Evolutionary conservation across 2,329 filamentous ascomycete species (phyloP).

Genomic region (Scedosporium minutisporum): DNA sequence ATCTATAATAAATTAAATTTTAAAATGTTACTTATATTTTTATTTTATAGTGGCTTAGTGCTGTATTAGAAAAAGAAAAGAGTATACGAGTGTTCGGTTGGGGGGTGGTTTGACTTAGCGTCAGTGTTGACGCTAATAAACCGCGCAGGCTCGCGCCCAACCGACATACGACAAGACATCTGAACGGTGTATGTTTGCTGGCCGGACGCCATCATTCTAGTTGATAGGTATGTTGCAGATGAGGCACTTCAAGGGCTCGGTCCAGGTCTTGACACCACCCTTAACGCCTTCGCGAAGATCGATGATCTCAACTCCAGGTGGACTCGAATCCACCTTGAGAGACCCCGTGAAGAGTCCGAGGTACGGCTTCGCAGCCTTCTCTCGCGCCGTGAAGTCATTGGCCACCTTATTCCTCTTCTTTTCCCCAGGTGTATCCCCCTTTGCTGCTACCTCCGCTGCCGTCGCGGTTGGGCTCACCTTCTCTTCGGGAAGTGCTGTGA

Average conservation of each 20-base stretch:
- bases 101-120: no score
- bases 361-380: constrained; percentile 33
- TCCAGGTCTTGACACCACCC: constrained; percentile 44
- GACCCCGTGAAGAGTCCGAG: constrained; percentile 41
- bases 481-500: constrained; percentile 11
- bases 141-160: no score
- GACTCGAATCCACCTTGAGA: constrained; percentile 36
- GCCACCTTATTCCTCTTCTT: constrained; percentile 18
- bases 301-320: constrained; percentile 39
- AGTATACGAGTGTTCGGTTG: no score
- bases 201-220: constrained; percentile 13
- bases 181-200: not conserved
- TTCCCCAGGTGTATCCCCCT: constrained; percentile 15
- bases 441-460: constrained; percentile 17
- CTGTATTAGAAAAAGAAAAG: no score
- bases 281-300: constrained; percentile 38
- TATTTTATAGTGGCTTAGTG: no score
- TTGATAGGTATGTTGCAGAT: constrained; percentile 38
- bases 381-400: constrained; percentile 15
- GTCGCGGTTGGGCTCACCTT: constrained; percentile 14
- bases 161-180: not conserved
- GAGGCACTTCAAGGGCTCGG: constrained; percentile 40
- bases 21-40: no score
- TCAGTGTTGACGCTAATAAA: no score
- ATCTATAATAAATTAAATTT: no score